Evolutionary conservation across 2,329 filamentous ascomycete species (phyloP).

Genomic region (Alternaria hordeiaustralica): DNA sequence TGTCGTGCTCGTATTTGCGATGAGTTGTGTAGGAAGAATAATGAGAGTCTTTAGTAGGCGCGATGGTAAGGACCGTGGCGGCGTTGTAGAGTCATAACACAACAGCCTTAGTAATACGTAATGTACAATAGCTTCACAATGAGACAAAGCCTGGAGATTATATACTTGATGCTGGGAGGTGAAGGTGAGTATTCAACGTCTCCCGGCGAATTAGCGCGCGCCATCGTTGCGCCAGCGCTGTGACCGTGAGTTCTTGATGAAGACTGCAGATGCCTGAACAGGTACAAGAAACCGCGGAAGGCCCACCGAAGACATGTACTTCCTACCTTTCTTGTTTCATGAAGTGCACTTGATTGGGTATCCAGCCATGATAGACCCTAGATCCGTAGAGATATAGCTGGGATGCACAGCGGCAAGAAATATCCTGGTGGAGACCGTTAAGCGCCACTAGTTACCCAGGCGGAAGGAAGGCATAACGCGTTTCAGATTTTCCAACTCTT

Average conservation of each 20-base stretch:
- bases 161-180: conserved; percentile 16
- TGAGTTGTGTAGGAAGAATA: conserved; percentile 16
- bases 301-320: not conserved
- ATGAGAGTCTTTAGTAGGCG: conserved; percentile 15
- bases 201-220: conserved; percentile 12
- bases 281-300: not conserved
- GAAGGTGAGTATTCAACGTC: conserved; percentile 23
- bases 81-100: conserved; percentile 14
- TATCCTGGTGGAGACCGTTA: not conserved
- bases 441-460: not conserved
- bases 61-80: not conserved
- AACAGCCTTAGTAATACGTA: conserved; percentile 17
- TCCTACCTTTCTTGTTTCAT: not conserved
- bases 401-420: not conserved
- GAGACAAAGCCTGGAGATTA: conserved; percentile 21
- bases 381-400: not conserved
- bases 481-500: not conserved
- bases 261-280: not conserved
- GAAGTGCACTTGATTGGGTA: not conserved
- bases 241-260: not conserved
- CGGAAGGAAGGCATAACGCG: not conserved
- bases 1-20: conserved; percentile 16
- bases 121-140: conserved; percentile 26
- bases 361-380: not conserved
- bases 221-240: not conserved